These are phyloP conservation scores for Fusarium euwallaceae DNA, from an alignment of 2,329 filamentous ascomycete genomes.

Conservation along the genomic window DNA sequence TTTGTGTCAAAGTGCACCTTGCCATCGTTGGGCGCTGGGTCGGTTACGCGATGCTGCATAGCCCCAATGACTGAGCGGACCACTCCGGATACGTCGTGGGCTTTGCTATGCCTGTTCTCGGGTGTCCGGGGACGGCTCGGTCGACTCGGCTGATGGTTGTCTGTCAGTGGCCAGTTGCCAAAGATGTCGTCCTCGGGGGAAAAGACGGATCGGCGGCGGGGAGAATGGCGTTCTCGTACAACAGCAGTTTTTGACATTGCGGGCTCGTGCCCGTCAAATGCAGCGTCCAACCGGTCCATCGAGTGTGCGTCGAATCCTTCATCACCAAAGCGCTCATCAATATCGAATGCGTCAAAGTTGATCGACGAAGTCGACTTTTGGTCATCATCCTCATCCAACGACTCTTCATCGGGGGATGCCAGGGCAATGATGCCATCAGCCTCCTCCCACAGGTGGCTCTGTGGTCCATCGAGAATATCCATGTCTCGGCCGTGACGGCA, in stretches of 20 bases:
- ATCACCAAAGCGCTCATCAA: slow-evolving; percentile 61
- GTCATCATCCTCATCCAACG: slow-evolving; percentile 54
- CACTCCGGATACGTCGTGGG: slow-evolving; percentile 61
- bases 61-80: slow-evolving; percentile 74
- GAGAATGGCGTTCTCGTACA: slow-evolving; percentile 65
- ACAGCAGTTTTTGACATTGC: slow-evolving; percentile 65
- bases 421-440: slow-evolving; percentile 89
- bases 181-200: slow-evolving; percentile 77
- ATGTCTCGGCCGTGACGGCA: slow-evolving; percentile 78
- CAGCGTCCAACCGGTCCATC: slow-evolving; percentile 59
- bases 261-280: slow-evolving; percentile 57
- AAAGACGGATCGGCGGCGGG: slow-evolving; percentile 72
- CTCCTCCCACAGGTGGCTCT: slow-evolving; percentile 78
- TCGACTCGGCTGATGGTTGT: slow-evolving; percentile 51
- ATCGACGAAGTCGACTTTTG: slow-evolving; percentile 55
- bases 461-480: slow-evolving; percentile 71
- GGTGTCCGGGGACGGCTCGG: slow-evolving; percentile 59
- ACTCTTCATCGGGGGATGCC: slow-evolving; percentile 77
- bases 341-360: slow-evolving; percentile 56
- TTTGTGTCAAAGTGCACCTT: slow-evolving; percentile 76
- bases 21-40: slow-evolving; percentile 55
- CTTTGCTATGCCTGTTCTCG: slow-evolving; percentile 51
- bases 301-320: slow-evolving; percentile 62
- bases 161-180: slow-evolving; percentile 62
- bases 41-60: slow-evolving; percentile 68